Evolutionary conservation across 805 yeast species (phyloP).

Genomic region (Zygosaccharomyces pseudorouxii): DNA sequence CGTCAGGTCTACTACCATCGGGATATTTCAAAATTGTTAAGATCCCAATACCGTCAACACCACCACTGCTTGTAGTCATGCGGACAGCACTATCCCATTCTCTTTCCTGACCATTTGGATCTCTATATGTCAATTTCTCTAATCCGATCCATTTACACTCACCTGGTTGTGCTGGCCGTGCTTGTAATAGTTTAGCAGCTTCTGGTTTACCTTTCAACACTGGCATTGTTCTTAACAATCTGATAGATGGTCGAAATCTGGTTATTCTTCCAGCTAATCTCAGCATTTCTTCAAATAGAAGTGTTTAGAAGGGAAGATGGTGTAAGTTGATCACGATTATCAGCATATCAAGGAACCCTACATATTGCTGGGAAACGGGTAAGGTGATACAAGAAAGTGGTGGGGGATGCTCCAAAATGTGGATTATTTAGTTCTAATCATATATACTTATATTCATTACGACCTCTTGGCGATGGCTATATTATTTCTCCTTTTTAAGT

Average conservation of each 20-base stretch:
- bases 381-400: background rate
- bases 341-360: background rate
- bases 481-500: background rate
- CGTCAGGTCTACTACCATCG: slow-evolving; percentile 46
- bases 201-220: slow-evolving; percentile 35
- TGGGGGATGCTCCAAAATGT: background rate
- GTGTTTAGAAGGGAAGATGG: background rate
- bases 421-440: background rate
- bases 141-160: slow-evolving; percentile 67
- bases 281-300: background rate
- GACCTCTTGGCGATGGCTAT: background rate
- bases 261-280: background rate
- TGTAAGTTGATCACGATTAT: background rate
- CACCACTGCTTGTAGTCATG: slow-evolving; percentile 55
- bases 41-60: slow-evolving; percentile 88
- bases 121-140: slow-evolving; percentile 62
- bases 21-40: slow-evolving; percentile 59
- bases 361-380: background rate
- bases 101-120: slow-evolving; percentile 63
- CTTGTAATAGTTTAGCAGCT: slow-evolving; percentile 32
- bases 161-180: slow-evolving; percentile 33
- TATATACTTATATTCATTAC: no score
- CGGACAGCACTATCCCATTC: slow-evolving; percentile 92
- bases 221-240: slow-evolving; percentile 17
- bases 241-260: background rate